phyloP scores from a whole-genome alignment of 2,329 filamentous ascomycete species.

The Aspergillus candidus region DNA sequence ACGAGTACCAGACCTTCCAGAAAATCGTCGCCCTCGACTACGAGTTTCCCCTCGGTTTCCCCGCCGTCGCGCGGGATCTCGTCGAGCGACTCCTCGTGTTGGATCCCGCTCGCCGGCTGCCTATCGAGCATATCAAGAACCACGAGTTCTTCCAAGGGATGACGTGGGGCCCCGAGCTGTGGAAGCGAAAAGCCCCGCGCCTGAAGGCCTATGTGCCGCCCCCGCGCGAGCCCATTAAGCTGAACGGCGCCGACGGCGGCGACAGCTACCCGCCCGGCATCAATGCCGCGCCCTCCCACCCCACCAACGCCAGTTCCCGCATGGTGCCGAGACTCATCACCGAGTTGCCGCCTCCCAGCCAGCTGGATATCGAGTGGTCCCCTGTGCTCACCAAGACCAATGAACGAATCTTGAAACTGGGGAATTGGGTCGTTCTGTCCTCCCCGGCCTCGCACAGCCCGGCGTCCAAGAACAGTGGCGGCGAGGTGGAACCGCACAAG shows the following conservation, averaged over 20 bases:
- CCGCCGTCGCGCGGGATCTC: constrained; percentile 75
- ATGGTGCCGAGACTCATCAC: constrained; percentile 79
- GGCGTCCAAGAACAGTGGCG: constrained; percentile 58
- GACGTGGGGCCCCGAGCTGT: constrained; percentile 73
- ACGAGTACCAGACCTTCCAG: constrained; percentile 96
- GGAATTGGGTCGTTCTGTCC: constrained; percentile 79
- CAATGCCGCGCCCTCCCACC: constrained; percentile 33
- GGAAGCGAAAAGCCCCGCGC: constrained; percentile 83
- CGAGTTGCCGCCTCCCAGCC: constrained; percentile 90
- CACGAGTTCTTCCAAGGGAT: constrained; percentile 93
- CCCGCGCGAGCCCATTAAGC: constrained; percentile 68
- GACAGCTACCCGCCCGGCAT: constrained; percentile 41
- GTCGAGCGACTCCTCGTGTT: constrained; percentile 86
- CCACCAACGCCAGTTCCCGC: constrained; percentile 44
- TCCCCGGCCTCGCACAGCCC: constrained; percentile 70
- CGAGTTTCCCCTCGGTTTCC: constrained; percentile 85
- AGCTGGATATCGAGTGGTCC: constrained; percentile 97
- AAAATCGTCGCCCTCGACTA: constrained; percentile 96
- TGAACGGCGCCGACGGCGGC: constrained; percentile 50
- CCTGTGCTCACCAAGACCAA: constrained; percentile 86
- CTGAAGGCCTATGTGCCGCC: constrained; percentile 78
- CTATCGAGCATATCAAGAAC: constrained; percentile 93
- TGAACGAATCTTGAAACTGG: constrained; percentile 89
- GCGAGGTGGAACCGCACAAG: constrained; percentile 64
- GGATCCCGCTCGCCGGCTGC: constrained; percentile 75